Percentiles rank a stretch among this genome's conserved stretches.
Conservation (phyloP, 371 early-diverging fungal species). For the Amoeboaphelidium protococcarum region DNA sequence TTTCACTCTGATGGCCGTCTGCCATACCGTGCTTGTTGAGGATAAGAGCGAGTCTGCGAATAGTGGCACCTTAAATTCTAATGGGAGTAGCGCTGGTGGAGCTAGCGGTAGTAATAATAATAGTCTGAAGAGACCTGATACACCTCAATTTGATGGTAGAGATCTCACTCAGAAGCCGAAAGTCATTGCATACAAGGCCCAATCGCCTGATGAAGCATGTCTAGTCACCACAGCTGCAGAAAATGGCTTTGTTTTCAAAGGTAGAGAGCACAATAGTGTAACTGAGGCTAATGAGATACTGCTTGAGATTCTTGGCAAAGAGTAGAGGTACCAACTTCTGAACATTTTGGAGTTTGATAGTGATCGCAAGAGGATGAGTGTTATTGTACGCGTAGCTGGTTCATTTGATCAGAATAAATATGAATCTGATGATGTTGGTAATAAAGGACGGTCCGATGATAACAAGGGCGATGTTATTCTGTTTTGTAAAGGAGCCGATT, state of each 20-base stretch:
- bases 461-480: conserved; percentile 39
- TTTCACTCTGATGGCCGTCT: conserved; percentile 45
- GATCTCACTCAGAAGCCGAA: no score
- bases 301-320: neutral
- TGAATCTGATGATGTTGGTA: neutral
- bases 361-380: conserved; percentile 82
- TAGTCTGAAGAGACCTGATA: no score
- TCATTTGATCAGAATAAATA: neutral
- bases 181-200: conserved; percentile 42
- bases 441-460: conserved; percentile 8
- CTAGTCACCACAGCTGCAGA: conserved; percentile 10
- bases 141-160: no score
- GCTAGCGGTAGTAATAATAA: no score
- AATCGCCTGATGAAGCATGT: conserved; percentile 83
- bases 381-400: conserved; percentile 45
- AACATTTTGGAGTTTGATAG: conserved; percentile 49
- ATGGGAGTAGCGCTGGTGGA: no score
- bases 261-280: neutral
- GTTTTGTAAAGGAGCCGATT: conserved; percentile 91
- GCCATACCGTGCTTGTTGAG: conserved; percentile 21
- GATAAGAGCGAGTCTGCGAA: no score
- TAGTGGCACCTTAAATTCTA: no score
- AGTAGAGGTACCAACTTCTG: conserved; percentile 1
- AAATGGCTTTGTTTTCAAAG: neutral
- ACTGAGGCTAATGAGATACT: neutral